Percentiles rank a stretch among this genome's conserved stretches.
phyloP scores from a whole-genome alignment of 2,329 filamentous ascomycete genomes.

The Curvularia hawaiiensis region DNA sequence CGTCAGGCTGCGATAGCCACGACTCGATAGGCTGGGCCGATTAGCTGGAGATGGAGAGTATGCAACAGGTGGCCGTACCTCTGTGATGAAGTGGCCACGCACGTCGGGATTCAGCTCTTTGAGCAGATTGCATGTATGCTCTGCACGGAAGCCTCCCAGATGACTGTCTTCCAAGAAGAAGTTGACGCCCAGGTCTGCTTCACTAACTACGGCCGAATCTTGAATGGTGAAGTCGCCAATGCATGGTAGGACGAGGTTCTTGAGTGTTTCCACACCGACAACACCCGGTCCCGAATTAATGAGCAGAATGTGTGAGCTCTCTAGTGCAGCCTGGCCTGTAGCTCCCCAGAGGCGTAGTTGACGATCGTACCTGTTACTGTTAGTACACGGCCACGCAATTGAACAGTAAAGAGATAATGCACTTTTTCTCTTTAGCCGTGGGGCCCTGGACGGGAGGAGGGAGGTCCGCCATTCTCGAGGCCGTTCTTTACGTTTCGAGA shows the following conservation, averaged over 20 bases:
- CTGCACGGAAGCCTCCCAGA: constrained; percentile 77
- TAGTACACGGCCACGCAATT: constrained; percentile 12
- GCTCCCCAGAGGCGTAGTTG: constrained; percentile 96
- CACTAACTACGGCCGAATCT: constrained; percentile 76
- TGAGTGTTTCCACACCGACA: constrained; percentile 87
- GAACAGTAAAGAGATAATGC: neutral
- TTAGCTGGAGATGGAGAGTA: constrained; percentile 8
- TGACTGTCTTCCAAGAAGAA: constrained; percentile 89
- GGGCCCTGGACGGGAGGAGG: constrained; percentile 50
- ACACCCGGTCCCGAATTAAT: constrained; percentile 87
- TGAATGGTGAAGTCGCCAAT: constrained; percentile 92
- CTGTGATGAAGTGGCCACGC: constrained; percentile 69
- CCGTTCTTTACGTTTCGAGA: neutral
- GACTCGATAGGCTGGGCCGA: constrained; percentile 50
- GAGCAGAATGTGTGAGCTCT: constrained; percentile 88
- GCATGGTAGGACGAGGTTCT: constrained; percentile 94
- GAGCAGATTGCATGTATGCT: constrained; percentile 76
- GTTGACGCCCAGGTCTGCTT: constrained; percentile 89
- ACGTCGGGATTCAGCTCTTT: constrained; percentile 94
- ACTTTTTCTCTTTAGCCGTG: constrained; percentile 59
- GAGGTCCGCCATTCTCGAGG: constrained; percentile 39
- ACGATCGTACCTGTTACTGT: constrained; percentile 76
- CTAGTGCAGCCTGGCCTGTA: constrained; percentile 85
- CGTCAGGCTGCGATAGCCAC: constrained; percentile 50
- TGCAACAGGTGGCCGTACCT: constrained; percentile 49